Conservation (phyloP, 768 basidiomycete species). For the Lactarius vividus region DNA sequence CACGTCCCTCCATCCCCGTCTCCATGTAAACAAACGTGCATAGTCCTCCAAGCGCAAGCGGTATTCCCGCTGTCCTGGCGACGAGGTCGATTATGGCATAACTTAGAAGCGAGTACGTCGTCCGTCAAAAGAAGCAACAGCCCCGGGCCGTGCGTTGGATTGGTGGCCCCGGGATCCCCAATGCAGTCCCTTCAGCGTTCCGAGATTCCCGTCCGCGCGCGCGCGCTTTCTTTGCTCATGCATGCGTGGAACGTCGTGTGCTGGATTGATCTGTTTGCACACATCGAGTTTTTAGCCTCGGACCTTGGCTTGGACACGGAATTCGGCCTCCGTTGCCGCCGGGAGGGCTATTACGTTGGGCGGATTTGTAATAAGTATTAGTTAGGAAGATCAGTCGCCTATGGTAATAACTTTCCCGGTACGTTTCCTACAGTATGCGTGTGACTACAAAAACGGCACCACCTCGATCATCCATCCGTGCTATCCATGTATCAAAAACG, state of each 20-base stretch:
- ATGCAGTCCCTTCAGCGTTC: conserved; percentile 3
- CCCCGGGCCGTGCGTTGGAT: neutral
- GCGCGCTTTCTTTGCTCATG: neutral
- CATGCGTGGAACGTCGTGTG: neutral
- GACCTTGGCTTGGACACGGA: conserved; percentile 6
- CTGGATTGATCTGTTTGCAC: neutral
- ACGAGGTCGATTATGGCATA: conserved; percentile 17
- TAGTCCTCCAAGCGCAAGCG: neutral
- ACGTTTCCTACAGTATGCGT: conserved; percentile 16
- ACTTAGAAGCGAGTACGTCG: conserved; percentile 11
- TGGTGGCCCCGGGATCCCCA: neutral
- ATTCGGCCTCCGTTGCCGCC: conserved; percentile 11
- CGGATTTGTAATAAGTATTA: conserved; percentile 17
- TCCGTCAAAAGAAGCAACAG: neutral
- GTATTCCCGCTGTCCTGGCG: conserved; percentile 18
- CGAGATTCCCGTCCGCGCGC: conserved; percentile 13
- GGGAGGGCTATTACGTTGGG: conserved; percentile 18
- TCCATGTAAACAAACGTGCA: neutral
- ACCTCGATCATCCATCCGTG: conserved; percentile 20
- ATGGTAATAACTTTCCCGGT: conserved; percentile 21
- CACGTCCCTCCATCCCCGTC: neutral
- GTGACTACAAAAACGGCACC: conserved; percentile 9
- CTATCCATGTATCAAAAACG: conserved; percentile 15
- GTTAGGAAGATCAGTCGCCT: conserved; percentile 14
- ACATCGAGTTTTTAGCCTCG: neutral